Conservation (phyloP, 2,329 filamentous ascomycete genomes). For the Pseudogymnoascus sp. region DNA sequence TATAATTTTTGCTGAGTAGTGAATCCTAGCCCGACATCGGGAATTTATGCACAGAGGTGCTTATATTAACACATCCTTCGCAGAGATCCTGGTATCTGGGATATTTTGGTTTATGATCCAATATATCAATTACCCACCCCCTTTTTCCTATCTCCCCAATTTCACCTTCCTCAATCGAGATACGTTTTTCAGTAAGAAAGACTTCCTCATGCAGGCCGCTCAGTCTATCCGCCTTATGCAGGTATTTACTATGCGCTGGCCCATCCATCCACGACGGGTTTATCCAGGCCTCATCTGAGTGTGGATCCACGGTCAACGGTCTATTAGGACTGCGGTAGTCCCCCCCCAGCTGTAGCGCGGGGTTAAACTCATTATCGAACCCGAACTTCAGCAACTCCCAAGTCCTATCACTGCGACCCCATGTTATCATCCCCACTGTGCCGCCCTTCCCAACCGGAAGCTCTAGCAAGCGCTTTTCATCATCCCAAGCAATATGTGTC, state of each 20-base stretch:
- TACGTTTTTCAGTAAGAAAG: neutral
- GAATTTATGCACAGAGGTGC: neutral
- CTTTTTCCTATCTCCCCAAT: neutral
- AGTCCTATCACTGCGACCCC: neutral
- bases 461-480: slow-evolving; percentile 10
- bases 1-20: neutral
- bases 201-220: slow-evolving; percentile 1
- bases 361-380: slow-evolving; percentile 13
- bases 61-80: neutral
- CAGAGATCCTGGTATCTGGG: neutral
- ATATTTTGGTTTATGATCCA: neutral
- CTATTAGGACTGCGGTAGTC: neutral
- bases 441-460: slow-evolving; percentile 10
- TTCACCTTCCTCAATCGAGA: slow-evolving; percentile 10
- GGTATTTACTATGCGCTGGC: neutral
- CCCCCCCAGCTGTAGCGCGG: slow-evolving; percentile 4
- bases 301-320: neutral
- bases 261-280: slow-evolving; percentile 4
- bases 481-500: neutral
- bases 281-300: neutral
- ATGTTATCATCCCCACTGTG: slow-evolving; percentile 10
- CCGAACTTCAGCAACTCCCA: slow-evolving; percentile 10
- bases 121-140: slow-evolving; percentile 12
- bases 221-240: slow-evolving; percentile 8
- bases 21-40: neutral